Evolutionary conservation across 805 yeast species (phyloP).

Genomic region (Hanseniaspora clermontiae): DNA sequence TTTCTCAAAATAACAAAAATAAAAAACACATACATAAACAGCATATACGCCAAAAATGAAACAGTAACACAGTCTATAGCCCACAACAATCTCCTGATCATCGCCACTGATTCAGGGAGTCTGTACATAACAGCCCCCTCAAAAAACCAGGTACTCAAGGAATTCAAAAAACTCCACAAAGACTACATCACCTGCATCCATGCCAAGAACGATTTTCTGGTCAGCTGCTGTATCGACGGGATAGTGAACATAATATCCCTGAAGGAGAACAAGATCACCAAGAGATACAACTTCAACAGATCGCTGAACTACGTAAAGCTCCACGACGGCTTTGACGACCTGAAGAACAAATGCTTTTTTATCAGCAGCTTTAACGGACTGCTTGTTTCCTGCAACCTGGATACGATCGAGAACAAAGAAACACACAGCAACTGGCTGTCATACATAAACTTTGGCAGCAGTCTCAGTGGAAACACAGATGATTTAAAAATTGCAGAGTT

Average conservation of each 20-base stretch:
- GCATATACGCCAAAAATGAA: not conserved
- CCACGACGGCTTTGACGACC: not conserved
- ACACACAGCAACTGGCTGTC: conserved; percentile 3
- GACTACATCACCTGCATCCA: not conserved
- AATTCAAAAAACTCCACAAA: not conserved
- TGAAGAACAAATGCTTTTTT: conserved; percentile 8
- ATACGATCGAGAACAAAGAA: not conserved
- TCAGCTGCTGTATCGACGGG: not conserved
- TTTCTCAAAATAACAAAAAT: conserved; percentile 4
- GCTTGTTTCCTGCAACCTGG: conserved; percentile 3
- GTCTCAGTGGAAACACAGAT: not conserved
- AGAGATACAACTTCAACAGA: conserved; percentile 8
- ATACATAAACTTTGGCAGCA: conserved; percentile 3
- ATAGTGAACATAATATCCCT: not conserved
- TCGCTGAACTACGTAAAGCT: conserved; percentile 11
- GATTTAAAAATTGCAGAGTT: conserved; percentile 6
- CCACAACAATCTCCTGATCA: not conserved
- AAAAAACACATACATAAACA: not conserved
- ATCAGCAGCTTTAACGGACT: conserved; percentile 9
- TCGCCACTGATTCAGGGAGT: not conserved
- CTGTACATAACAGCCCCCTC: not conserved
- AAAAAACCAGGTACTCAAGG: not conserved
- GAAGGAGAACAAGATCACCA: not conserved
- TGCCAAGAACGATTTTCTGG: not conserved
- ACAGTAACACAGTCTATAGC: not conserved